Base-by-base conservation (phyloP, 305 asterid species). In the Solanum hybrid region DNA sequence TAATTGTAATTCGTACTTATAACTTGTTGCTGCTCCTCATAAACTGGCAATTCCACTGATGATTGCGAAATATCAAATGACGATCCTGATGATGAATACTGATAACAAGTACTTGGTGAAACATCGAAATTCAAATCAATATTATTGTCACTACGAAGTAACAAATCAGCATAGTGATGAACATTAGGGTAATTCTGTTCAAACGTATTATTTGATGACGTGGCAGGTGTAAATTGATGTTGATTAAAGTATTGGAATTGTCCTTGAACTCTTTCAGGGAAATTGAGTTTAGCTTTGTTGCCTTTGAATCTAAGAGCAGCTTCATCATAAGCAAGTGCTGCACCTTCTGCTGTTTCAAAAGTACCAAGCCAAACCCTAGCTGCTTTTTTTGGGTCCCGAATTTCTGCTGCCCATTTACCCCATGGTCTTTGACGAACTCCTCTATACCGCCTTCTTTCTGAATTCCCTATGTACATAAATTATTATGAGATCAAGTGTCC, bases 351-450 rank as follows among this genome's bases (percentile, higher is more conserved):
- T 0, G 98, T 91, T 5, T 96, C 97, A 66, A 96, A 96, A 6
- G 99, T 96, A 12, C 99, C 99, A 0, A 96, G 95, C 99, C 99
- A 96, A 3, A 96, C 98, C 37, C 99, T 90, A 1, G 97, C 98
- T 6, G 99, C 99, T 93, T 96, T 96, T 86, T 94, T 91, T 0
- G 98, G 99, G 27, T 96, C 99, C 3, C 99, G 95, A 22, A 96
- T 96, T 90, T 96, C 99, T 0, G 99, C 98, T 0, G 99, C 99
- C 96, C 97, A 96, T 81, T 95, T 95, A 0, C 99, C 99, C 98
- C 98, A 96, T 42, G 98, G 99, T 36, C 98, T 92, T 87, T 95
- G 99, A 56, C 99, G 88, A 9, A 96, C 99, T 10, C 99, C 99
- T 90, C 99, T 91, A 86, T 95, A 96, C 90, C 95, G 96, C 72